These are phyloP conservation scores for Pleoardoris graminearum DNA, from an alignment of 2,329 filamentous ascomycete genomes.

Conservation along the genomic window DNA sequence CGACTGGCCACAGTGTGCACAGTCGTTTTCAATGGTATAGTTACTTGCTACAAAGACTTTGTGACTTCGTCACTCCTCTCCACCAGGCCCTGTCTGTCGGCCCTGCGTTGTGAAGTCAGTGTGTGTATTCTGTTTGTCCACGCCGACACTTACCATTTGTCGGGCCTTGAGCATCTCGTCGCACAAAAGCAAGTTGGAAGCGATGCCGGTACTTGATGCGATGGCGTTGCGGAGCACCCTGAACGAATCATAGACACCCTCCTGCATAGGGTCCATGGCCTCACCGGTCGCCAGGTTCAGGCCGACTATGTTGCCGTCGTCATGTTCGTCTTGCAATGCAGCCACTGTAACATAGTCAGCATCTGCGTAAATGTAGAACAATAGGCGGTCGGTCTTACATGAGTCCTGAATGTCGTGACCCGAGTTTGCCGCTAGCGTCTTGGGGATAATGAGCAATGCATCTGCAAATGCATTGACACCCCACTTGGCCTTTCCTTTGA, in stretches of 20 bases:
- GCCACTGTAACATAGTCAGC: slow-evolving; percentile 63
- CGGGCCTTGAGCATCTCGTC: slow-evolving; percentile 97
- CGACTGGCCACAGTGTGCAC: slow-evolving; percentile 5
- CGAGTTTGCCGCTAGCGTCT: slow-evolving; percentile 93
- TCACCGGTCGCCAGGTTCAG: slow-evolving; percentile 84
- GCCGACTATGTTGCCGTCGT: slow-evolving; percentile 82
- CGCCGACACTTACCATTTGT: slow-evolving; percentile 69
- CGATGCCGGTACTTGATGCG: slow-evolving; percentile 91
- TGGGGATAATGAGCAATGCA: slow-evolving; percentile 91
- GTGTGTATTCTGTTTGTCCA: not conserved
- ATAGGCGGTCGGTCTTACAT: slow-evolving; percentile 59
- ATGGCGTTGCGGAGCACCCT: slow-evolving; percentile 91
- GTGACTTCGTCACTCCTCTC: slow-evolving; percentile 21
- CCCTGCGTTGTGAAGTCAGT: slow-evolving; percentile 24
- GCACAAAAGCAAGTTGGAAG: slow-evolving; percentile 90
- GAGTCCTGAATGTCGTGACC: slow-evolving; percentile 97
- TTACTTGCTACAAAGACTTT: slow-evolving; percentile 8
- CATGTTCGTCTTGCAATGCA: slow-evolving; percentile 80
- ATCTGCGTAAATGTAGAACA: slow-evolving; percentile 7
- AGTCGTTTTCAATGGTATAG: slow-evolving; percentile 5
- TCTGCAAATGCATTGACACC: slow-evolving; percentile 95
- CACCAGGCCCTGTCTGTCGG: slow-evolving; percentile 37
- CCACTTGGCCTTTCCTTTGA: slow-evolving; percentile 98
- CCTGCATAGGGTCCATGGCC: slow-evolving; percentile 91
- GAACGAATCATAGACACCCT: slow-evolving; percentile 95